Evolutionary conservation across 2,329 filamentous ascomycete genomes (phyloP), one percentile per base, ranked within the genome.

Genomic region (Colletotrichum somersetense): DNA sequence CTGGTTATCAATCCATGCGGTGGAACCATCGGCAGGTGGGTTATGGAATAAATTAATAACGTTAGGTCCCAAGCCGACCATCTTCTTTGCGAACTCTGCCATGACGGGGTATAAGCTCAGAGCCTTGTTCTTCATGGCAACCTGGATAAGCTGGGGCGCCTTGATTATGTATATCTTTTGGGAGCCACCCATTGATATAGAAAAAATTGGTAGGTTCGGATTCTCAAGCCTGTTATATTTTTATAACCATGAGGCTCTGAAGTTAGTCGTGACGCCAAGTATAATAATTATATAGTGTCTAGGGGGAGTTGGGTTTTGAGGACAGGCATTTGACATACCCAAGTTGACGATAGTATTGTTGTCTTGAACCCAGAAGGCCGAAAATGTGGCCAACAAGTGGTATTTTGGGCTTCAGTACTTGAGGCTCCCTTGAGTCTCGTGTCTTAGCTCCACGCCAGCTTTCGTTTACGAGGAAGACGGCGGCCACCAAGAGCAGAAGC

Each of bases 311-410:
- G 33, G 33, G 38, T 4, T 18, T 14, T 12, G 26, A 40, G 55
- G 33, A 12, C 20, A 5, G 55, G 55, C n/a, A 26, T 58, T 23
- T n/a, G 30, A 75, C 77, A 38, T 74, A 85, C 83, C 81, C 80
- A n/a, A 86, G 56, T 38, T 76, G 80, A 33, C 76, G 74, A 67
- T 80, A 78, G 65, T 85, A 86, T 57, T 77, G 75, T 42, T 79
- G 76, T 64, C 81, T 80, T 59, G 78, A 75, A 50, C 78, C 74
- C 42, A 85, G 73, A 74, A 86, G 78, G 8, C 83, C 82, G 44
- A 87, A 76, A 30, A 86, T 78, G 74, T 87, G 85, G 1, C 85
- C 85, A 50, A 87, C 73, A 30, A 84, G 76, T 0, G 85, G 86
- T 56, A 87, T 79, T 18, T 57, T 78, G 2, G 83, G 78, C 38